Evolutionary conservation across 2,329 filamentous ascomycete genomes (phyloP), one percentile per base, ranked within the genome.

Genomic region (Claviceps purpurea): DNA sequence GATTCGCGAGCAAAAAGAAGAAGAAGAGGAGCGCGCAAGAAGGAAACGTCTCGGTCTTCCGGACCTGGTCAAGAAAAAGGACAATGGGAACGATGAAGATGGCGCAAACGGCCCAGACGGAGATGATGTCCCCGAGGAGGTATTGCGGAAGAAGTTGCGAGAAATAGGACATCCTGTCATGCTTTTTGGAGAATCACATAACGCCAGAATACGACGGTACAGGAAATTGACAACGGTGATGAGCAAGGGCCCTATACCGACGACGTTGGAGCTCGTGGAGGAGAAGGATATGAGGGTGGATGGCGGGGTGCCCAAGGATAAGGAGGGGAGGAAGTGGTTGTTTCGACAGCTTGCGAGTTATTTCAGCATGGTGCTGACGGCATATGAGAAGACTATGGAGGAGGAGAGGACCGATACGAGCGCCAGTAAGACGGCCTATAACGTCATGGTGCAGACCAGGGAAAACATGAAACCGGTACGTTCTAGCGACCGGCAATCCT

Each of bases 331-430:
- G 46, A 72, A 77, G 45, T 89, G 85, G 67, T 72, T 98, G 42
- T 91, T 85, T 71, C 78, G 91, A 11, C 91, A 98, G 68, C 75
- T 98, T 52, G 87, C 87, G 20, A 93, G 87, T 48, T 98, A 96
- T 73, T 97, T 98, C 71, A 94, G 87, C 50, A 89, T 98, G 82
- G 81, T 98, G n/a, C 73, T 98, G 53, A 79, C 76, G 45, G 91
- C 94, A 66, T 98, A 94, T 85, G 81, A 90, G 60, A 64, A 72
- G 42, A 89, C 90, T 5, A 78, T 98, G 60, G 79, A 86, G 59
- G 79, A 83, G 55, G 72, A 78, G 62, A 72, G 68, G 59, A 66
- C 67, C 30, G 76, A 81, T 51, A 90, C 87, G 30, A 85, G 83
- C 58, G 82, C 87, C 20, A 89, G 90, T 60, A 89, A 88, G 61